Evolutionary conservation across 2,329 filamentous ascomycete genomes (phyloP), one percentile per base, ranked within the genome.

Genomic region (Diaporthe humulicola): DNA sequence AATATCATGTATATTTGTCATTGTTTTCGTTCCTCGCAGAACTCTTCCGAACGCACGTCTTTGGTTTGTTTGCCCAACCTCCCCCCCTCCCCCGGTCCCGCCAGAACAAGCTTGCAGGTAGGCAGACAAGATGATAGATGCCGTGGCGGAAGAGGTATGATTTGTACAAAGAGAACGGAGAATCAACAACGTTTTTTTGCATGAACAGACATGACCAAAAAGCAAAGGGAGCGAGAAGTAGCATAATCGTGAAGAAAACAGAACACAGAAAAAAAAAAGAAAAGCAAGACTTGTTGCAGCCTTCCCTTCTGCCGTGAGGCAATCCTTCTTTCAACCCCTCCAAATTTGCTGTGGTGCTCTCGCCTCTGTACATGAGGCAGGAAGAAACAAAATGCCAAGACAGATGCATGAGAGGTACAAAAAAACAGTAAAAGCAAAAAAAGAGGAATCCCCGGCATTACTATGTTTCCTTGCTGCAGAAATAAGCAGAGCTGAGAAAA

Each of bases 401-500:
- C 33, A 25, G 33, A 69, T 73, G 28, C 58, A 42, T 60, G 36
- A 54, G 38, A 42, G 28, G 28, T 58, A 36, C 57, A 58, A 14
- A 73, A 38, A 57, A 56, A 56, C n/a, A 28, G 40, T 28, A 12
- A 54, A 28, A 28, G 25, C 36, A 64, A 28, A 42, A 30, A 25
- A 52, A 38, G 22, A 67, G n/a, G 64, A 6, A 82, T 92, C 28
- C 87, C 87, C n/a, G 85, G 87, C 19, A 87, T 86, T 6, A 90
- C 89, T 88, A 91, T 70, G 81, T 90, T 10, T 90, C 90, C 0
- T 90, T 91, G 74, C 83, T 92, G 42, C 64, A 69, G 33, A 28
- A 69, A 69, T 19, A 70, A 75, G 40, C 57, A 38, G 10, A 61
- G 22, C 19, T 33, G 36, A 64, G 2, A 42, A 45, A 40, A 73